Evolutionary conservation across 2,329 filamentous ascomycete species (phyloP).

Genomic region (Curvularia sp.): DNA sequence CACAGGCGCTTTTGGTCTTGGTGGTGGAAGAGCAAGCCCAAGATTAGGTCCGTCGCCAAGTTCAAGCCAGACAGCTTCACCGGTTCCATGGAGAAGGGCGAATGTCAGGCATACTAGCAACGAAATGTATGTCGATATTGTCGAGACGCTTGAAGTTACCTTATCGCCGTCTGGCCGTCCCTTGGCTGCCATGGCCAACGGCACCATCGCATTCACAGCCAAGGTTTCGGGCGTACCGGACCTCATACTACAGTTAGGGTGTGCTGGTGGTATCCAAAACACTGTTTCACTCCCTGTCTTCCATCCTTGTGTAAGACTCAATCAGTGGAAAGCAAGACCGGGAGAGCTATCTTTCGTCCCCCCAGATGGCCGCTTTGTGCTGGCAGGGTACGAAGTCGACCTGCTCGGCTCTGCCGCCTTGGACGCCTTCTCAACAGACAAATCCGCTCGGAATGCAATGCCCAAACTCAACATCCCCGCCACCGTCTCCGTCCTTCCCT

Average conservation of each 20-base stretch:
- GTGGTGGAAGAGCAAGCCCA: slow-evolving; percentile 31
- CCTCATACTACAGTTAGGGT: slow-evolving; percentile 78
- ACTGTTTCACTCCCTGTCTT: slow-evolving; percentile 91
- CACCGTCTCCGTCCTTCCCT: slow-evolving; percentile 79
- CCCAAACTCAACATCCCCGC: slow-evolving; percentile 79
- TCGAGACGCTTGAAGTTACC: slow-evolving; percentile 87
- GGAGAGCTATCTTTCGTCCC: slow-evolving; percentile 96
- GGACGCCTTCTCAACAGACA: slow-evolving; percentile 39
- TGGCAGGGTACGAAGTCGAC: slow-evolving; percentile 94
- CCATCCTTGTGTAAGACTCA: slow-evolving; percentile 90
- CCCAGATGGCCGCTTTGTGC: slow-evolving; percentile 89
- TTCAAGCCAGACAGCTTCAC: slow-evolving; percentile 48
- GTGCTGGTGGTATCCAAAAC: slow-evolving; percentile 72
- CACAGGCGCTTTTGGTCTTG: slow-evolving; percentile 10
- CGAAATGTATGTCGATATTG: slow-evolving; percentile 93
- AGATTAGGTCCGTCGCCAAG: slow-evolving; percentile 31
- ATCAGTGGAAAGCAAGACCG: slow-evolving; percentile 86
- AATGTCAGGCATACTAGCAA: slow-evolving; percentile 97
- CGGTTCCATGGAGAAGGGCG: slow-evolving; percentile 86
- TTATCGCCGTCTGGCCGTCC: slow-evolving; percentile 89
- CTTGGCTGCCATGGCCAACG: slow-evolving; percentile 84
- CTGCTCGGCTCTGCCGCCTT: slow-evolving; percentile 73
- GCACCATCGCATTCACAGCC: slow-evolving; percentile 91
- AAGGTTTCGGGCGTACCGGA: slow-evolving; percentile 96
- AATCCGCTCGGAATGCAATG: slow-evolving; percentile 31